A percentile compares a stretch with the other conserved stretches of the same genome.
Conservation (phyloP, 2,329 filamentous ascomycete genomes). For the Metarhizium rileyi region DNA sequence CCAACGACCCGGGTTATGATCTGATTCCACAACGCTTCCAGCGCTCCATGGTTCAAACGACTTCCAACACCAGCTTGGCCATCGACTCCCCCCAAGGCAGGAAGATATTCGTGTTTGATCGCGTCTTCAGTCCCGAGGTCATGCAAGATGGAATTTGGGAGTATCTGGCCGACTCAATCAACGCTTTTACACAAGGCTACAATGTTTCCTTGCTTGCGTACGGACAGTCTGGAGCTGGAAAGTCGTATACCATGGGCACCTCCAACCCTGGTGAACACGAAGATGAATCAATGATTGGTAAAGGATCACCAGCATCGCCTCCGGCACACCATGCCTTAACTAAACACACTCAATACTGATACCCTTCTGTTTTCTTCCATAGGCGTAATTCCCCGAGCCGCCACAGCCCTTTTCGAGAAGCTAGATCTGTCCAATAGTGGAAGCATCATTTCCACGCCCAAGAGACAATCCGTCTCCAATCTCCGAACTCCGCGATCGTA, state of each 20-base stretch:
- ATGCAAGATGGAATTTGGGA: slow-evolving; percentile 89
- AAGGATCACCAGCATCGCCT: slow-evolving; percentile 21
- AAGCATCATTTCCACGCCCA: slow-evolving; percentile 42
- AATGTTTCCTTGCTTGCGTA: slow-evolving; percentile 97
- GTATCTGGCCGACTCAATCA: slow-evolving; percentile 83
- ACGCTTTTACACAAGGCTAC: slow-evolving; percentile 88
- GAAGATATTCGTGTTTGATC: slow-evolving; percentile 94
- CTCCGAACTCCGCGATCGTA: slow-evolving; percentile 74
- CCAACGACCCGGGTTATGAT: slow-evolving; percentile 84
- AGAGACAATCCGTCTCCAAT: slow-evolving; percentile 39
- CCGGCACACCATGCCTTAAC: background rate
- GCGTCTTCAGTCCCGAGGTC: slow-evolving; percentile 78
- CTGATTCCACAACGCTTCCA: slow-evolving; percentile 94
- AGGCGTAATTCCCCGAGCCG: slow-evolving; percentile 95
- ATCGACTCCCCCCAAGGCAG: slow-evolving; percentile 88
- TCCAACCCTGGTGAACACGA: slow-evolving; percentile 72
- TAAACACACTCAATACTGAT: background rate
- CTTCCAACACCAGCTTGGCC: slow-evolving; percentile 71
- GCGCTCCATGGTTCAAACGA: slow-evolving; percentile 82
- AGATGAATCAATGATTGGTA: slow-evolving; percentile 67
- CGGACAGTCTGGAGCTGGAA: slow-evolving; percentile 93
- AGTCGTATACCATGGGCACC: slow-evolving; percentile 98
- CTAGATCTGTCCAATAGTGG: slow-evolving; percentile 53
- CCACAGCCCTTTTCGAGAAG: slow-evolving; percentile 77
- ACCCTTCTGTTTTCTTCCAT: slow-evolving; percentile 5